Evolutionary conservation across 2,329 filamentous ascomycete genomes (phyloP), one percentile per base, ranked within the genome.

Genomic region (Ceratocystis colombiana): DNA sequence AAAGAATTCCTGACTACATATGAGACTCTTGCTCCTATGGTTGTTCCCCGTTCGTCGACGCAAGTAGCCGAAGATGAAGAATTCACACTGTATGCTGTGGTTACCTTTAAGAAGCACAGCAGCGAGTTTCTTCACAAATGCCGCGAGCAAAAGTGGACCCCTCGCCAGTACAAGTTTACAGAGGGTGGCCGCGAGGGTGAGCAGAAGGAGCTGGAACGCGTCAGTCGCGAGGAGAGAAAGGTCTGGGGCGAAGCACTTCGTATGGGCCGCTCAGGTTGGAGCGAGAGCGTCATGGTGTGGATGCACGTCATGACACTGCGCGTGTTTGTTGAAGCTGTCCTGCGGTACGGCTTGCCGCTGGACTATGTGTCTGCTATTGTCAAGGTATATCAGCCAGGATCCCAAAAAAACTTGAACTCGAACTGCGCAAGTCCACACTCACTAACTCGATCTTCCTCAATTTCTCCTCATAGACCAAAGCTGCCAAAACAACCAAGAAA

Each of bases 241-340:
- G 82, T 96, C 1, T 96, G 91, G 85, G 91, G 90, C 10, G 93
- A 99, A 77, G 91, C 92, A 2, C 76, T 99, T 73, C 84, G 91
- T 70, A 81, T 96, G 71, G 90, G 88, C 15, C 82, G 92, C 69
- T 96, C 90, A n/a, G 91, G 90, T 17, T 99, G 94, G 85, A 93
- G 90, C 73, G 94, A 99, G 78, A 88, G 88, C 69, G 90, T 96
- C 70, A 96, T 96, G 90, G 88, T 93, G 65, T 96, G 92, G 90
- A 83, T 96, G 62, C 94, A 99, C 74, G 88, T 96, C 33, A 80
- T 97, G 72, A 89, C 92, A 5, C 78, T 99, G 72, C 82, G 94
- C 65, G 92, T 97, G 22, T 99, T 97, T 76, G 94, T 99, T 22
- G 94, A 99, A 81, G 96, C 92, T 4, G 94, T 99, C n/a, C 79